Conservation (phyloP, 345 rosid species). For the Citrus inodora region DNA sequence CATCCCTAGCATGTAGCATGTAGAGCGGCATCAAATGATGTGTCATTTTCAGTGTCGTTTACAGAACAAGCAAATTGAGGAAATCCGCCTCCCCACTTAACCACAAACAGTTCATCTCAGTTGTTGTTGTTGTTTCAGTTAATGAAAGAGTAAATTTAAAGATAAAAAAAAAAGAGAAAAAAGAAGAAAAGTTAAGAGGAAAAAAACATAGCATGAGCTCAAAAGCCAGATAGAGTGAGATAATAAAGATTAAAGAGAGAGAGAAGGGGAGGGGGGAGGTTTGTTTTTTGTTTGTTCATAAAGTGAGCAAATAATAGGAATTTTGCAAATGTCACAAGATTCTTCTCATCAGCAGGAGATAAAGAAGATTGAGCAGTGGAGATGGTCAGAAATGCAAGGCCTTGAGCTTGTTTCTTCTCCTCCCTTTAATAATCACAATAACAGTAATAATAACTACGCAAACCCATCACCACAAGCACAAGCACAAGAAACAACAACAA, state of each 20-base stretch:
- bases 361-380: slow-evolving; percentile 83
- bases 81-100: slow-evolving; percentile 3
- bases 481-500: slow-evolving; percentile 8
- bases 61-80: slow-evolving; percentile 34
- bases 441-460: slow-evolving; percentile 27
- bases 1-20: slow-evolving; percentile 14
- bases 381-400: slow-evolving; percentile 98
- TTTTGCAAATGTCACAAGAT: slow-evolving; percentile 79
- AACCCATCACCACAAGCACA: slow-evolving; percentile 25
- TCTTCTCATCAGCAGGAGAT: slow-evolving; percentile 42
- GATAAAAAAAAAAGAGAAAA: neutral
- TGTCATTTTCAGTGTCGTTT: slow-evolving; percentile 59
- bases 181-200: neutral
- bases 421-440: slow-evolving; percentile 22
- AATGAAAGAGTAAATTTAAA: slow-evolving; percentile 16
- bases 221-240: slow-evolving; percentile 38
- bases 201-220: slow-evolving; percentile 18
- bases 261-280: slow-evolving; percentile 16
- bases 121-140: neutral
- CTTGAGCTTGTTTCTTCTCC: slow-evolving; percentile 73
- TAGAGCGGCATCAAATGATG: slow-evolving; percentile 22
- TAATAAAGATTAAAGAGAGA: slow-evolving; percentile 19
- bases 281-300: slow-evolving; percentile 42
- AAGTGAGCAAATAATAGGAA: slow-evolving; percentile 30
- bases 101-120: neutral